A percentile compares a stretch with the other conserved stretches of the same genome.
Conservation (phyloP, 768 basidiomycete species). For the Coprinopsis cinerea region DNA sequence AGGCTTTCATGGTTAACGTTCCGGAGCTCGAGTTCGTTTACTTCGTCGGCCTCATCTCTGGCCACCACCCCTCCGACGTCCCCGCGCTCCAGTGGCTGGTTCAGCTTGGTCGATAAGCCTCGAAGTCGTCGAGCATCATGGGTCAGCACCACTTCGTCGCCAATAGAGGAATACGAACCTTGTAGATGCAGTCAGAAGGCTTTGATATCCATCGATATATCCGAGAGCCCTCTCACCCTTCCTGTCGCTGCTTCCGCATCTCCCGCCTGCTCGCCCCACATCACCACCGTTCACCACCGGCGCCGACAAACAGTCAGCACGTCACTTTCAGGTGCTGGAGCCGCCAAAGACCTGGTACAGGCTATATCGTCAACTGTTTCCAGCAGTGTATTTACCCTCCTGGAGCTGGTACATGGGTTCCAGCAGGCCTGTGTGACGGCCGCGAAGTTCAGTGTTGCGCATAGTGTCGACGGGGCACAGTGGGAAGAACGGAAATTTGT, state of each 20-base stretch:
- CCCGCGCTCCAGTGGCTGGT: conserved; percentile 17
- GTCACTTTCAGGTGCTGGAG: background rate
- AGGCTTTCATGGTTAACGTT: conserved; percentile 1
- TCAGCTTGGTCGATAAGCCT: conserved; percentile 19
- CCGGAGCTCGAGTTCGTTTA: background rate
- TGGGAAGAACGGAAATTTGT: conserved; percentile 16
- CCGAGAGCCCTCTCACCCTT: conserved; percentile 18
- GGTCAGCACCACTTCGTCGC: conserved; percentile 27
- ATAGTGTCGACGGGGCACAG: conserved; percentile 20
- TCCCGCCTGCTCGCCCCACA: background rate
- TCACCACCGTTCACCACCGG: background rate
- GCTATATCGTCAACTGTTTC: conserved; percentile 22
- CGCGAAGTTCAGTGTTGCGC: conserved; percentile 39
- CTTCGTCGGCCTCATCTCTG: conserved; percentile 6
- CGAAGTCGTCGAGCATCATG: conserved; percentile 24
- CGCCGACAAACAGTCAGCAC: background rate
- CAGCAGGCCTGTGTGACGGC: conserved; percentile 54
- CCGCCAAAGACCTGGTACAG: conserved; percentile 16
- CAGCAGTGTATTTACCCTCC: conserved; percentile 22
- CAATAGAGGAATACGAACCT: background rate
- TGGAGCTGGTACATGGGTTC: conserved; percentile 50
- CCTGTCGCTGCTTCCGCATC: background rate
- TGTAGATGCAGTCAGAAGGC: conserved; percentile 1
- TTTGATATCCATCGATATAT: conserved; percentile 17
- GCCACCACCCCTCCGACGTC: conserved; percentile 9